Evolutionary conservation across 1,139 yeast genomes (phyloP), one percentile per base, ranked within the genome.

Genomic region (Yamadazyma sp.): DNA sequence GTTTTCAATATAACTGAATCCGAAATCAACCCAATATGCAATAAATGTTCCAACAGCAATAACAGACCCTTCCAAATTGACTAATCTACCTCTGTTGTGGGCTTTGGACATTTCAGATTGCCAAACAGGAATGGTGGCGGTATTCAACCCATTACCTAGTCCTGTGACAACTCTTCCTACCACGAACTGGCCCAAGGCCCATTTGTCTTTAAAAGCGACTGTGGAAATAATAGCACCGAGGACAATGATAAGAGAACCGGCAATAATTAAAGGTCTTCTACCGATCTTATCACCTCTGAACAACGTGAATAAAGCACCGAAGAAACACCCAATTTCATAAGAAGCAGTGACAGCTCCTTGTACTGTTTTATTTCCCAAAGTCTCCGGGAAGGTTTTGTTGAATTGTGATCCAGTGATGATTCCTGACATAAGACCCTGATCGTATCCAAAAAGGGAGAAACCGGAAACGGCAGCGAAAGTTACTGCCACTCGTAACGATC

Each of bases 71-170:
- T 83, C 86, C 51, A 82, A 63, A 52, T 77, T 73, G 37, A 85
- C 88, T 53, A 83, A 70, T 46, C 76, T 66, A 51, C 95, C 95
- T 67, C 95, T 78, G 53, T 76, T 74, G 50, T 79, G 78, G 7
- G 90, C 81, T 45, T 73, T 72, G 12, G 90, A 80, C 73, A 83
- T 77, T 61, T 86, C 95, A 0, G 92, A 78, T 59, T 85, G 88
- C 81, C 87, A 84, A 46, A 82, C 81, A 12, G 95, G 95, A 42
- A 85, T 80, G 26, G 90, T 82, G 22, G 90, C 84, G 16, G 92
- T 85, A 54, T 80, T 82, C 57, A 82, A 57, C 47, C 95, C 95
- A 48, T 82, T 82, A 50, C 95, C 95, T 30, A 82, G 45, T 46
- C 95, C 95, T n/a, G 88, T 77, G 31, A 84, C 64, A 42, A 83